Evolutionary conservation across 106 monocot species (phyloP), one percentile per base, ranked within the genome.

Genomic region (Platanthera guangdongensis): DNA sequence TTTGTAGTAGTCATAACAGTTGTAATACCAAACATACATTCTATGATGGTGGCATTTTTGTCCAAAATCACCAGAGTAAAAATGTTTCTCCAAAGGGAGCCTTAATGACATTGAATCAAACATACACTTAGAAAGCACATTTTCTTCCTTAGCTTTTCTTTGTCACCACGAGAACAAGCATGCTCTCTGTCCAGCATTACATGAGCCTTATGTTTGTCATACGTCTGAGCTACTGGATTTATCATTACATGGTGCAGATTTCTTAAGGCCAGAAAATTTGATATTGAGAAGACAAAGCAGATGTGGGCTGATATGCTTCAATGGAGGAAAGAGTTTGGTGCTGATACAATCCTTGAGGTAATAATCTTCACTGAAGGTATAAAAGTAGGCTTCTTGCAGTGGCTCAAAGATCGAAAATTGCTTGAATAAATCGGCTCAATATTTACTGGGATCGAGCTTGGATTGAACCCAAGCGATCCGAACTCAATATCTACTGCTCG

Each of bases 231-330:
- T 64, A 50, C 4, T 50, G 8, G 1, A 47, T 74, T 16, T 67
- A 57, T 47, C 63, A 9, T 21, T 71, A 54, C 7, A 18, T 63
- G 10, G 18, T 74, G 71, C 80, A 90, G 90, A 73, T 91, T 91
- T 75, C 78, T 91, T 39, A 86, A 86, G 71, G 88, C 91, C 18
- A 72, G 88, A 59, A 91, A 86, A 72, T 91, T 88, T 74, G 88
- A 91, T 72, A 80, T 86, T 51, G 91, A 91, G 63, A 88, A 86
- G 72, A 52, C 88, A 49, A 91, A 91, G 82, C 91, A 91, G 80
- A 91, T 91, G 91, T 91, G 91, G 91, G 14, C 82, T 55, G 91
- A 86, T 52, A 91, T 91, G 88, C 86, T 91, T 70, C 81, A 86
- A 39, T 91, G 91, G 91, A 84, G 91, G 52, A 91, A 91, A 70